phyloP scores from a whole-genome alignment of 106 monocot genomes.

The Phalaenopsis aphrodite region DNA sequence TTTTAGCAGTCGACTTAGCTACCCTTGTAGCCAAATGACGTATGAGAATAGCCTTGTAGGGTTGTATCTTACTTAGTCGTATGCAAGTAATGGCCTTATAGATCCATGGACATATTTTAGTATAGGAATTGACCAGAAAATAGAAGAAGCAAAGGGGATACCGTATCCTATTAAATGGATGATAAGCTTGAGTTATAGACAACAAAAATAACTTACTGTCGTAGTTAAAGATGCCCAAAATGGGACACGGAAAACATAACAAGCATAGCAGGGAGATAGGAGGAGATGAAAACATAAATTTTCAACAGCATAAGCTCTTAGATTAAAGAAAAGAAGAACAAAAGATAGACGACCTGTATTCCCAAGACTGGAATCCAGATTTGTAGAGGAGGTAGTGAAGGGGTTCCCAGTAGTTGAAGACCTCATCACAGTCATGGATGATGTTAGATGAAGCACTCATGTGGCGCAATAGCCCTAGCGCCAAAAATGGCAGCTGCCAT shows the following conservation, averaged over 20 bases:
- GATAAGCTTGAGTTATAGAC: too few relatives aligned
- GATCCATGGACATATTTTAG: background rate
- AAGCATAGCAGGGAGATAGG: background rate
- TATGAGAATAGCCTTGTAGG: background rate
- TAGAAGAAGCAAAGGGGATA: background rate
- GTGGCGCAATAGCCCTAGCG: slow-evolving; percentile 59
- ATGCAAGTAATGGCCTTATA: background rate
- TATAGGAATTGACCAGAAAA: background rate
- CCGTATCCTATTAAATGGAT: too few relatives aligned
- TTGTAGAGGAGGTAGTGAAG: slow-evolving; percentile 91
- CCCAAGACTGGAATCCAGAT: slow-evolving; percentile 98
- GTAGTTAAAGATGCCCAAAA: background rate
- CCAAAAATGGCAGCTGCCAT: slow-evolving; percentile 60
- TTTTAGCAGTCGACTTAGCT: background rate
- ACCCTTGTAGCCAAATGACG: background rate
- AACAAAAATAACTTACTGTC: too few relatives aligned
- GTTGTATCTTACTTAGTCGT: background rate
- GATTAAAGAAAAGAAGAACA: background rate
- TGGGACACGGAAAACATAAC: background rate
- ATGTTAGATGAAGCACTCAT: slow-evolving; percentile 97
- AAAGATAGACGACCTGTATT: slow-evolving; percentile 52
- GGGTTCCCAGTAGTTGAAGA: slow-evolving; percentile 99
- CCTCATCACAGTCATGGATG: slow-evolving; percentile 98
- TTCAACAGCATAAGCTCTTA: background rate
- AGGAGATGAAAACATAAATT: background rate